Conservation (phyloP, 176 grass and related monocot genomes). For the Tillandsia leiboldiana region DNA sequence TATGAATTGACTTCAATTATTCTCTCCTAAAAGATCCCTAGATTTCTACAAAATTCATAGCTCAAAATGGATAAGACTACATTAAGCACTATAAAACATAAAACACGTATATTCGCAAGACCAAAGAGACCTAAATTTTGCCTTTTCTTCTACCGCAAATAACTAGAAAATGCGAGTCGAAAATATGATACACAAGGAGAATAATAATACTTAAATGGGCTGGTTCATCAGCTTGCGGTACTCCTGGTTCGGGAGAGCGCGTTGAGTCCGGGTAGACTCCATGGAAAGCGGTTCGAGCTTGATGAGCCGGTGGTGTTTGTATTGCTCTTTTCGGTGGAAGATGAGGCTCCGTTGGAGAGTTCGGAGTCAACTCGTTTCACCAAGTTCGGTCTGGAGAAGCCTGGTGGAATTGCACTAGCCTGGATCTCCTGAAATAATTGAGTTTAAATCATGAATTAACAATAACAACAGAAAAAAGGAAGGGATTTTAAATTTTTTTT, state of each 20-base stretch:
- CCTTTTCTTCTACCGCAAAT: neutral
- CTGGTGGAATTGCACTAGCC: neutral
- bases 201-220: neutral
- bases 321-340: neutral
- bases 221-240: neutral
- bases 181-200: neutral
- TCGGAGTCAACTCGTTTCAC: neutral
- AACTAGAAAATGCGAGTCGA: neutral
- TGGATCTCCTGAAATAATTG: neutral
- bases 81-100: neutral
- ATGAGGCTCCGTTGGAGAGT: neutral
- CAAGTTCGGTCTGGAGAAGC: neutral
- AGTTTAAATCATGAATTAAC: neutral
- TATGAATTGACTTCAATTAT: neutral
- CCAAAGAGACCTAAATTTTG: neutral
- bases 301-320: neutral
- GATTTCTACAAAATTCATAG: neutral
- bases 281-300: neutral
- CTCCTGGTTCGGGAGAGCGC: neutral
- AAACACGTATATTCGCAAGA: neutral
- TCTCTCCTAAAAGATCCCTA: neutral
- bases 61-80: neutral
- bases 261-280: neutral
- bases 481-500: neutral
- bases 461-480: neutral